Evolutionary conservation across 148 eudicot species (phyloP).

Genomic region (Talinum fruticosum): DNA sequence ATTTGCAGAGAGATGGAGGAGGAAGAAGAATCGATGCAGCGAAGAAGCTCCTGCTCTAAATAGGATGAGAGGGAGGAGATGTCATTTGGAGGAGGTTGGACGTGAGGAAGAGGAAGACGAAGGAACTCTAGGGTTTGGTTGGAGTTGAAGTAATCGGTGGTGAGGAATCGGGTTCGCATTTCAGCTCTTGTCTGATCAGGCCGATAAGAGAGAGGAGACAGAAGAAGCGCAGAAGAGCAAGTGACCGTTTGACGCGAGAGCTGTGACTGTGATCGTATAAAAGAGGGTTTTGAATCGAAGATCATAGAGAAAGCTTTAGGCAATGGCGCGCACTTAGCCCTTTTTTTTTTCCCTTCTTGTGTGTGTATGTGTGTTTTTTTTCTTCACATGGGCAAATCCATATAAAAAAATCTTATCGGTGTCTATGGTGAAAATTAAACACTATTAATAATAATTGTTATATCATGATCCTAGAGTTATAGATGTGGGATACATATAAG

Average conservation of each 20-base stretch:
- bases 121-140: slow-evolving; percentile 53
- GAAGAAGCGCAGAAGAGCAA: background rate
- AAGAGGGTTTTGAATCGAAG: background rate
- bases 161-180: slow-evolving; percentile 76
- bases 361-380: background rate
- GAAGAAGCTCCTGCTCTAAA: slow-evolving; percentile 24
- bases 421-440: too few relatives aligned
- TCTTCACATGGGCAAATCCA: background rate
- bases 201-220: background rate
- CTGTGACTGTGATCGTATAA: slow-evolving; percentile 4
- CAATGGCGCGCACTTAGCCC: slow-evolving; percentile 22
- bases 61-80: slow-evolving; percentile 13
- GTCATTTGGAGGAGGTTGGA: slow-evolving; percentile 20
- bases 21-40: slow-evolving; percentile 32
- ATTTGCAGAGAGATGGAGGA: slow-evolving; percentile 27
- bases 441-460: too few relatives aligned
- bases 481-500: too few relatives aligned
- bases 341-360: background rate
- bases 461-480: too few relatives aligned
- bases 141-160: slow-evolving; percentile 33
- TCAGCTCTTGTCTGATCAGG: background rate
- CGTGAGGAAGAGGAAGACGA: slow-evolving; percentile 49
- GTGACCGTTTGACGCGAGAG: slow-evolving; percentile 11
- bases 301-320: background rate
- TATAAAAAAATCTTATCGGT: too few relatives aligned